Percentiles rank a stretch among this genome's conserved stretches.
These are phyloP conservation scores for Tritrichomonas foetus DNA, from an alignment of 208 protist genomes.

Conservation along the genomic window DNA sequence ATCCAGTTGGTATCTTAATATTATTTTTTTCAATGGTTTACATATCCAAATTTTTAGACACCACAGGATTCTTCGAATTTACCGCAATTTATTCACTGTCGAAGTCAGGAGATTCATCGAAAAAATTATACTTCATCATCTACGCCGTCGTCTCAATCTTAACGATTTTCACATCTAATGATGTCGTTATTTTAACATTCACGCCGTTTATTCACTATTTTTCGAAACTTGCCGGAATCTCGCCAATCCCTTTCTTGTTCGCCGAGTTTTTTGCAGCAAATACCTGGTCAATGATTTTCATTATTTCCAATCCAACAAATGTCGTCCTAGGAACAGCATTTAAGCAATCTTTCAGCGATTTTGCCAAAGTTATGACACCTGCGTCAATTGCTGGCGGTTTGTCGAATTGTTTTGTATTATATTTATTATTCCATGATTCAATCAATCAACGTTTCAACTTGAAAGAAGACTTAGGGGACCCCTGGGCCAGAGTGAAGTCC, in stretches of 20 bases:
- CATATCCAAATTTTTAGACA: conserved; percentile 6
- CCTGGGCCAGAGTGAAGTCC: background rate
- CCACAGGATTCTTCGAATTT: conserved; percentile 10
- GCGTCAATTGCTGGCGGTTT: background rate
- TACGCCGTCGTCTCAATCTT: background rate
- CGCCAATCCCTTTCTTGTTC: background rate
- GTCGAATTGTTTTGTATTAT: background rate
- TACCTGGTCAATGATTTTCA: conserved; percentile 14
- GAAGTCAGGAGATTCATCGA: background rate
- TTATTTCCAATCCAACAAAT: conserved; percentile 38
- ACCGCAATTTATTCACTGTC: background rate
- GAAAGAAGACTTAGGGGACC: background rate
- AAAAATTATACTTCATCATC: background rate
- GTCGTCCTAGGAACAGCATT: background rate
- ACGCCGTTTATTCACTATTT: conserved; percentile 28
- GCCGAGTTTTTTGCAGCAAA: background rate
- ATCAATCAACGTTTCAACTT: background rate
- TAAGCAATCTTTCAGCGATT: background rate
- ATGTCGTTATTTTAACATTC: conserved; percentile 5
- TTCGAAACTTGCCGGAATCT: background rate
- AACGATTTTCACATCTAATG: conserved; percentile 13
- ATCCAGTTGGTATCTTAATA: conserved; percentile 35
- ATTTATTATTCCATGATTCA: background rate
- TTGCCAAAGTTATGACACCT: background rate
- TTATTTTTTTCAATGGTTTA: conserved; percentile 23